phyloP scores from a whole-genome alignment of 345 rosid species.

The Noccaea bulbosa region DNA sequence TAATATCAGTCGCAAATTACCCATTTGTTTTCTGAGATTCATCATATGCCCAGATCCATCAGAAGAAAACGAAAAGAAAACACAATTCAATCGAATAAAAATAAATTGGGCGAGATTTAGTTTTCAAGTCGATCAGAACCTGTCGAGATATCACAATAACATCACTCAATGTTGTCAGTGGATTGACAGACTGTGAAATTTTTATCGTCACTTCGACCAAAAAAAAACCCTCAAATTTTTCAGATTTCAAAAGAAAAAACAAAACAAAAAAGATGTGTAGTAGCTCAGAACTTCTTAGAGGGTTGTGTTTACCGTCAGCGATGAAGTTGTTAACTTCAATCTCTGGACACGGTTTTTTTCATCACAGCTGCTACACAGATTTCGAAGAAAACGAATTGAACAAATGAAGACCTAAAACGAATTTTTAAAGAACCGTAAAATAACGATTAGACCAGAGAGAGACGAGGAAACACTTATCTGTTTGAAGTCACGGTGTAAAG shows the following conservation, averaged over 20 bases:
- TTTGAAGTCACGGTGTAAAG: background rate
- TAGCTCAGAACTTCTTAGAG: conserved; percentile 42
- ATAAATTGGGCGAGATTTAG: background rate
- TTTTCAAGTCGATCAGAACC: conserved; percentile 34
- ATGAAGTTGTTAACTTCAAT: background rate
- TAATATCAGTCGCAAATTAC: conserved; percentile 38
- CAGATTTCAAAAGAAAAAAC: background rate
- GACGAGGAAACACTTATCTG: background rate
- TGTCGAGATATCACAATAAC: conserved; percentile 42
- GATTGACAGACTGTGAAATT: conserved; percentile 38
- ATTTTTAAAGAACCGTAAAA: background rate
- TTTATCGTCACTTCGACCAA: conserved; percentile 33
- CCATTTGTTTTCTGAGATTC: conserved; percentile 31
- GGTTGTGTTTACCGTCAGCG: conserved; percentile 36
- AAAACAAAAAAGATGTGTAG: background rate
- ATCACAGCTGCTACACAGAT: conserved; percentile 18
- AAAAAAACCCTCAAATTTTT: background rate
- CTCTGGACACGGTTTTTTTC: conserved; percentile 28
- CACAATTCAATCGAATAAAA: background rate
- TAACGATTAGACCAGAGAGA: background rate
- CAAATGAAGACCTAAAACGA: background rate
- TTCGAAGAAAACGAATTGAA: background rate
- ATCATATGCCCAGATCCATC: conserved; percentile 30
- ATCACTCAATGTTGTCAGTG: conserved; percentile 37
- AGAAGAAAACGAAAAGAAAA: background rate